A percentile compares a stretch with the other conserved stretches of the same genome.
Conservation (phyloP, 352 stramenopile species). For the Globisporangium splendens region DNA sequence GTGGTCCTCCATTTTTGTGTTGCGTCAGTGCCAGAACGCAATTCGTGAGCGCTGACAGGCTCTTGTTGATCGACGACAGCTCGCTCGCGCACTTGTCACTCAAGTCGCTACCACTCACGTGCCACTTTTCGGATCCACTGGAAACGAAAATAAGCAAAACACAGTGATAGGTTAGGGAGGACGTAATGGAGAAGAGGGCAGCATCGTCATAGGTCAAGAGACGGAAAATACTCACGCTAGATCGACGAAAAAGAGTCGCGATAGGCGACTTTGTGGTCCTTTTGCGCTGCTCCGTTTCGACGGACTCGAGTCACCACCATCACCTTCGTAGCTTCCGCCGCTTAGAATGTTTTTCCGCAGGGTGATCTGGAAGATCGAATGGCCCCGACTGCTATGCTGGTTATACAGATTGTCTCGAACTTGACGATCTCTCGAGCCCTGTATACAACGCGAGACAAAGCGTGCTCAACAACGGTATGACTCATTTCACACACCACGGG, state of each 20-base stretch:
- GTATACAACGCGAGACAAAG: neutral
- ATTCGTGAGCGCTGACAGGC: slow-evolving; percentile 67
- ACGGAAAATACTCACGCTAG: slow-evolving; percentile 34
- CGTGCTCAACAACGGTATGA: neutral
- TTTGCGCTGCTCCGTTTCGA: neutral
- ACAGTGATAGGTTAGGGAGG: slow-evolving; percentile 3
- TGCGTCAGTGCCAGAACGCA: slow-evolving; percentile 70
- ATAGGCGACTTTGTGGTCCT: slow-evolving; percentile 38
- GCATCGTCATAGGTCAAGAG: neutral
- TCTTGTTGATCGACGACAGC: slow-evolving; percentile 70
- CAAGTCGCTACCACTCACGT: slow-evolving; percentile 46
- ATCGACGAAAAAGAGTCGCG: slow-evolving; percentile 70
- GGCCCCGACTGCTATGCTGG: slow-evolving; percentile 60
- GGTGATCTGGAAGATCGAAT: slow-evolving; percentile 74
- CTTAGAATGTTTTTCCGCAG: slow-evolving; percentile 32
- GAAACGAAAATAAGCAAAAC: slow-evolving; percentile 1
- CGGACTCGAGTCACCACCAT: too few relatives aligned
- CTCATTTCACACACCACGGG: neutral
- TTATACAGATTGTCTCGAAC: slow-evolving; percentile 75
- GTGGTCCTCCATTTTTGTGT: slow-evolving; percentile 19
- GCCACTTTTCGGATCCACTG: slow-evolving; percentile 71
- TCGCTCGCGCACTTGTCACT: slow-evolving; percentile 64
- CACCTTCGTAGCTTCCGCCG: neutral
- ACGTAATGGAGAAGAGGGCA: neutral
- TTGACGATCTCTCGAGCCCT: slow-evolving; percentile 65